A percentile compares a stretch with the other conserved stretches of the same genome.
Evolutionary conservation across 108 stramenopile genomes (phyloP).

Genomic region (Mediolabrus comicus): DNA sequence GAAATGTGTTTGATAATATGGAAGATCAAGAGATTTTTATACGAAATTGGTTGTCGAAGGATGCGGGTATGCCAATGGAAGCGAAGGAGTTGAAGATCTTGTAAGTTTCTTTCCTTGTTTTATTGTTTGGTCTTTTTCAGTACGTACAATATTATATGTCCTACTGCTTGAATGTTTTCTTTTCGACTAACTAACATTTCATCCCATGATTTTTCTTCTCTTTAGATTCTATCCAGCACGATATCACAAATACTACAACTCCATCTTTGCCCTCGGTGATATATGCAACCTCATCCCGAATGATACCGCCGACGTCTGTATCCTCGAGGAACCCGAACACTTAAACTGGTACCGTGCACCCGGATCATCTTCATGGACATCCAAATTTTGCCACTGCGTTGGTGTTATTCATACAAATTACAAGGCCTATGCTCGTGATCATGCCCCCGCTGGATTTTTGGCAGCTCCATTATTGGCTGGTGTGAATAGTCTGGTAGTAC

Average conservation of each 20-base stretch:
- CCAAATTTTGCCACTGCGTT: constrained; percentile 78
- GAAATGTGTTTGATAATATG: constrained; percentile 21
- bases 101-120: constrained; percentile 26
- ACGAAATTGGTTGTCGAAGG: constrained; percentile 59
- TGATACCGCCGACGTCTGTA: constrained; percentile 54
- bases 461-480: constrained; percentile 35
- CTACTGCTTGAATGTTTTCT: background rate
- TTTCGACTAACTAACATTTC: constrained; percentile 6
- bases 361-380: constrained; percentile 64
- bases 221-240: constrained; percentile 51
- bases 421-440: constrained; percentile 53
- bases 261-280: constrained; percentile 80
- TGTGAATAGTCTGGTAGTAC: constrained; percentile 45
- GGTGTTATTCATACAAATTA: constrained; percentile 92
- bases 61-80: constrained; percentile 60
- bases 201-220: background rate
- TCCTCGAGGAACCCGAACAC: constrained; percentile 92
- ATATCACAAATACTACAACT: constrained; percentile 51
- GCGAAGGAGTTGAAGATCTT: constrained; percentile 49
- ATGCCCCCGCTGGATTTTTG: constrained; percentile 35
- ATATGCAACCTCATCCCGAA: constrained; percentile 42
- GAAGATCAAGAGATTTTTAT: constrained; percentile 71
- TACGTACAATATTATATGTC: background rate
- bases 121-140: background rate
- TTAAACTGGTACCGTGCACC: constrained; percentile 80